These are phyloP conservation scores for Cucumis hystrix DNA, from an alignment of 306 rosid species.

Conservation along the genomic window DNA sequence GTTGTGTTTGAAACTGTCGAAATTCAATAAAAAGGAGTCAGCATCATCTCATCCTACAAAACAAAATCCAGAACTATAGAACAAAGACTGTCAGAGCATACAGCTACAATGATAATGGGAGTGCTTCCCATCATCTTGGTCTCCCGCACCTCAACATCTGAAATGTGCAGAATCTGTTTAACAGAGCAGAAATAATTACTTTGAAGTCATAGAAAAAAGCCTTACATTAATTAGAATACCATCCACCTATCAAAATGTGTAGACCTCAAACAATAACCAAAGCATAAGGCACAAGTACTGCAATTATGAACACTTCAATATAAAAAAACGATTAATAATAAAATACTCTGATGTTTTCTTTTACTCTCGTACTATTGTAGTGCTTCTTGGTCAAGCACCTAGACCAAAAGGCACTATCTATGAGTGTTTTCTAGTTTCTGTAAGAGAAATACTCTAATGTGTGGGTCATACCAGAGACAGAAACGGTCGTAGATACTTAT, in stretches of 20 bases:
- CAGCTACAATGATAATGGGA: slow-evolving; percentile 59
- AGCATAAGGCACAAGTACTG: not conserved
- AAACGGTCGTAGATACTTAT: too few species aligned
- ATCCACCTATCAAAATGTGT: not conserved
- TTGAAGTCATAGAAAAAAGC: not conserved
- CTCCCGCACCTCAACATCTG: slow-evolving; percentile 67
- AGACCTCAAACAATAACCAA: not conserved
- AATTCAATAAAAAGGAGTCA: slow-evolving; percentile 5
- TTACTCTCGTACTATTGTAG: not conserved
- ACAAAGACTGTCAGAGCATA: slow-evolving; percentile 14
- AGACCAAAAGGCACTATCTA: not conserved
- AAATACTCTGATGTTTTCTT: not conserved
- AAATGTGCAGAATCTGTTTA: slow-evolving; percentile 73
- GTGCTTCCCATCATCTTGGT: slow-evolving; percentile 71
- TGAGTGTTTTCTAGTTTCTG: not conserved
- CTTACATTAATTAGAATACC: not conserved
- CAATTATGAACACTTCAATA: not conserved
- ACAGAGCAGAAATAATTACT: slow-evolving; percentile 6
- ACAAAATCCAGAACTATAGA: not conserved
- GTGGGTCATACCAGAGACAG: too few species aligned
- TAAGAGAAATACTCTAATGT: too few species aligned
- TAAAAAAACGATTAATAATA: not conserved
- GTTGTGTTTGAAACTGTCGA: slow-evolving; percentile 86
- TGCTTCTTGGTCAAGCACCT: not conserved
- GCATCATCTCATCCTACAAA: slow-evolving; percentile 8